Base-by-base conservation (phyloP, 2,329 filamentous ascomycete genomes). In the Colletotrichum tabaci region DNA sequence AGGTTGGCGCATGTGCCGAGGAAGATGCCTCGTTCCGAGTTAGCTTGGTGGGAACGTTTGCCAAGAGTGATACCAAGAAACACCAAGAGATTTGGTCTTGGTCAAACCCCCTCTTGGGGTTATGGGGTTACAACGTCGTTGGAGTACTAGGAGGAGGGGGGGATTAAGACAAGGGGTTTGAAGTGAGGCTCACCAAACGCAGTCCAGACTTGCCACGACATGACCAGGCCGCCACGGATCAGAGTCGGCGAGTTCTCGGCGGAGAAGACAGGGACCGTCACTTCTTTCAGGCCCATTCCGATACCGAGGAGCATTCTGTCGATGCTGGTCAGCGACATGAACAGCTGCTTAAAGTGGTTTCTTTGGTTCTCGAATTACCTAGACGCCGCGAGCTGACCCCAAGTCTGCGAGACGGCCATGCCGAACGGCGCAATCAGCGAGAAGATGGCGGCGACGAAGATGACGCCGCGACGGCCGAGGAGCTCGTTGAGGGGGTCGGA, bases 1-100 rank as follows among this genome's bases (percentile, higher is more conserved):
- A 93, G 83, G 76, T 93, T 93, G 72, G 90, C 90, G 69, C 85
- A 88, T 66, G 88, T 90, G 12, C 91, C 92, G 23, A 93, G 82
- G 79, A 93, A 90, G 75, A 93, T 92, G 50, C 89, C 89, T 76
- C 5, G 50, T n/a, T 30, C 4, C 30, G 57, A 50, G 69, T 26
- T 71, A 49, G 18, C 26, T 38, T 21, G 30, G 12, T 8, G 18
- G 10, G 16, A 2, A 38, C 30, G 30, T 35, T 38, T 38, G 30
- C 52, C 52, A 55, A 38, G 9, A n/a, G 16, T 12, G 23, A 18
- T 2, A 42, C 49, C 38, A 46, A 63, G 49, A 44, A 44, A 40
- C 13, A 40, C 30, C 53, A 52, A 30, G 15, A 26, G 46, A 35
- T 13, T 18, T 26, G 23, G 47, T 26, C 21, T 42, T 44, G 16